phyloP scores from a whole-genome alignment of 257 asterid genomes.

The Lantana camara region DNA sequence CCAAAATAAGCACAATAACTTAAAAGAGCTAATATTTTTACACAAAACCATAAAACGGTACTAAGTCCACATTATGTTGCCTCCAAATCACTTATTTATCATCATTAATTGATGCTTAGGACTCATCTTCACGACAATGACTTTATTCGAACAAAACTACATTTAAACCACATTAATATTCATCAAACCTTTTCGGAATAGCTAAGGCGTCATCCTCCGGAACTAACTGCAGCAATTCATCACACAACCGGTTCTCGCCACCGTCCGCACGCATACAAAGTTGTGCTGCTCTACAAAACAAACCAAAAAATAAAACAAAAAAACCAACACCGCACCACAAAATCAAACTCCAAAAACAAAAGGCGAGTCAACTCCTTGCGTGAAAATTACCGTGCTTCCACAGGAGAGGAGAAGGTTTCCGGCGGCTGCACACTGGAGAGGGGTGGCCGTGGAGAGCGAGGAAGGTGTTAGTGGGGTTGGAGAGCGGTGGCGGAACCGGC shows the following conservation, averaged over 20 bases:
- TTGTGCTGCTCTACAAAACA: slow-evolving; percentile 70
- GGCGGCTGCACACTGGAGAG: no score
- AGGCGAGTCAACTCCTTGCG: no score
- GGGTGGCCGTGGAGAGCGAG: no score
- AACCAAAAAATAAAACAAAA: slow-evolving; percentile 21
- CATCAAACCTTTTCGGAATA: slow-evolving; percentile 66
- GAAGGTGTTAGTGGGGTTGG: no score
- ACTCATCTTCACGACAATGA: no score
- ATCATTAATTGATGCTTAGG: not conserved
- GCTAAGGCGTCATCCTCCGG: slow-evolving; percentile 55
- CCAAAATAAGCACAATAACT: no score
- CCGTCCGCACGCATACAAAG: slow-evolving; percentile 90
- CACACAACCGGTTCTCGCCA: slow-evolving; percentile 86
- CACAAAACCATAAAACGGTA: not conserved
- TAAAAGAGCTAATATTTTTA: no score
- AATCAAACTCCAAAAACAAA: not conserved
- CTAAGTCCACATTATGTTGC: not conserved
- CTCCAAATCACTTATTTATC: not conserved
- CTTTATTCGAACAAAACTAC: no score
- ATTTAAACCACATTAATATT: no score
- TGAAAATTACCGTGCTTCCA: slow-evolving; percentile 74
- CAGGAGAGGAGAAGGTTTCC: slow-evolving; percentile 80
- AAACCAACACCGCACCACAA: not conserved
- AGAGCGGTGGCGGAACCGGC: no score
- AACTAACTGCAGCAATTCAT: slow-evolving; percentile 74